Conservation (phyloP, 2,329 filamentous ascomycete species). For the Paraconiothyrium brasiliense region DNA sequence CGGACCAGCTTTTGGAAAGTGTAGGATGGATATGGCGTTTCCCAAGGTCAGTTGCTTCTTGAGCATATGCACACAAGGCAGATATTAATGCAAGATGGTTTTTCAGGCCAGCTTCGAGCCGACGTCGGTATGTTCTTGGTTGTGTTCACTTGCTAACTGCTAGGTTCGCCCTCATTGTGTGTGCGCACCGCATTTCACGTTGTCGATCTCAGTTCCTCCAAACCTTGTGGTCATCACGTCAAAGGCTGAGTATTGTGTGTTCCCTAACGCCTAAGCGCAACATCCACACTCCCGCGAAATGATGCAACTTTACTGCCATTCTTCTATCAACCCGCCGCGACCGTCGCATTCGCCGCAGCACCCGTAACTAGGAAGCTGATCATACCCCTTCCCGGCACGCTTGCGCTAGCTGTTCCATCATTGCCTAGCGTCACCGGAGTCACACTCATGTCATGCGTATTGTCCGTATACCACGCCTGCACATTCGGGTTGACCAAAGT, state of each 20-base stretch:
- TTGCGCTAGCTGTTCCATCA: slow-evolving; percentile 36
- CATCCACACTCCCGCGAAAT: no score
- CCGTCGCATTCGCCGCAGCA: slow-evolving; percentile 19
- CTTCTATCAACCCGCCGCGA: slow-evolving; percentile 1
- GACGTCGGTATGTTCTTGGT: slow-evolving; percentile 19
- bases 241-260: neutral
- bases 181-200: neutral
- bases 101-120: slow-evolving; percentile 7
- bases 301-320: neutral
- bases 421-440: slow-evolving; percentile 27
- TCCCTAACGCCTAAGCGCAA: neutral
- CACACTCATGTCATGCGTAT: slow-evolving; percentile 32
- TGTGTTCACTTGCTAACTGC: neutral
- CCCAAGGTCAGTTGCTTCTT: slow-evolving; percentile 29
- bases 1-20: neutral
- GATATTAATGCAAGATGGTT: slow-evolving; percentile 23
- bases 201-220: neutral
- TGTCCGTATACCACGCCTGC: slow-evolving; percentile 40
- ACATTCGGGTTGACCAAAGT: slow-evolving; percentile 20
- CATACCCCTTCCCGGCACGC: slow-evolving; percentile 36
- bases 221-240: neutral
- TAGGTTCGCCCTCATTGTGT: neutral
- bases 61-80: slow-evolving; percentile 16
- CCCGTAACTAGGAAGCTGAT: slow-evolving; percentile 36
- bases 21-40: neutral